Evolutionary conservation across 2,329 filamentous ascomycete species (phyloP).

Genomic region (Claviceps lovelessii): DNA sequence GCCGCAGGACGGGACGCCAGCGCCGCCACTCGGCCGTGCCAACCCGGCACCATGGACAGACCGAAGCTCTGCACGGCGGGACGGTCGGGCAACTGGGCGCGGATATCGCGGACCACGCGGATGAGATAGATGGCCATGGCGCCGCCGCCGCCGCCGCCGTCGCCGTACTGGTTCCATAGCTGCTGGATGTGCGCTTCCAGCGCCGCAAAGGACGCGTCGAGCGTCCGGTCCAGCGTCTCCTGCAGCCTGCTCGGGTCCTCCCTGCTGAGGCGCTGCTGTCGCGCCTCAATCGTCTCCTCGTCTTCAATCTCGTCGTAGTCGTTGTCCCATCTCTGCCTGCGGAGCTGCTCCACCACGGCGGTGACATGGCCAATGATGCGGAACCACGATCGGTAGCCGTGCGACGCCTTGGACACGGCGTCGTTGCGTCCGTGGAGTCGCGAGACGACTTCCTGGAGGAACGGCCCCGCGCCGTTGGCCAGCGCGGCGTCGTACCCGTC

Average conservation of each 20-base stretch:
- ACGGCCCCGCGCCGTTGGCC: constrained; percentile 46
- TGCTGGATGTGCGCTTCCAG: constrained; percentile 41
- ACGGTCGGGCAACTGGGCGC: constrained; percentile 46
- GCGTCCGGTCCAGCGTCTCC: constrained; percentile 40
- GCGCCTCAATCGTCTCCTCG: constrained; percentile 52
- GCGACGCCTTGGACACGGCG: constrained; percentile 45
- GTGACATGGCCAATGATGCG: constrained; percentile 55
- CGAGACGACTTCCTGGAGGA: constrained; percentile 55
- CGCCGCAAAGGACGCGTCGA: constrained; percentile 41
- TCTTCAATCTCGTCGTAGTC: constrained; percentile 61
- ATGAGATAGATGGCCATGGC: constrained; percentile 51
- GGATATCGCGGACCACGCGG: constrained; percentile 60
- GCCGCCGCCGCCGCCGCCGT: constrained; percentile 23
- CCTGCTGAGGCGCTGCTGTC: constrained; percentile 53
- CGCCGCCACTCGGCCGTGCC: constrained; percentile 48
- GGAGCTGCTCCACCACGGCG: constrained; percentile 48
- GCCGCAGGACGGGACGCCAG: constrained; percentile 37
- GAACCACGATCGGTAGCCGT: constrained; percentile 59
- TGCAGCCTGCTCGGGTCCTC: constrained; percentile 55
- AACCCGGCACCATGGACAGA: constrained; percentile 41
- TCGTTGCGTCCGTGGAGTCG: constrained; percentile 60
- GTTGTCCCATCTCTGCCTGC: constrained; percentile 59
- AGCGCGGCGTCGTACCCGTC: constrained; percentile 51
- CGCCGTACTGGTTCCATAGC: constrained; percentile 33
- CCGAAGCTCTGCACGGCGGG: constrained; percentile 41